Evolutionary conservation across 2,329 filamentous ascomycete species (phyloP), one percentile per base, ranked within the genome.

Genomic region (Botrytis fragariae): DNA sequence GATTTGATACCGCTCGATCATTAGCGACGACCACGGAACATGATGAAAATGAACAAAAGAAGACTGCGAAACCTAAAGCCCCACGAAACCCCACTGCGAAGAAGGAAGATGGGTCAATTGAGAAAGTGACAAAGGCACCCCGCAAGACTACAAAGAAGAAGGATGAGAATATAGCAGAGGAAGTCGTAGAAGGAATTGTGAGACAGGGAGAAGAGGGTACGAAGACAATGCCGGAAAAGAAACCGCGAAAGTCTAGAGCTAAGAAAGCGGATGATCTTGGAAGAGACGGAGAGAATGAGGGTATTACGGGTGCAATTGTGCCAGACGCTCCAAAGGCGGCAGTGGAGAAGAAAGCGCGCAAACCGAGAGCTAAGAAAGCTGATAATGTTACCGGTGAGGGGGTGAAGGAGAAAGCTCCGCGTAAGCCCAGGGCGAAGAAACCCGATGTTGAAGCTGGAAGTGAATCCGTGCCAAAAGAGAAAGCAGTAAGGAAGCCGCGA

Each of bases 1-100:
- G 35, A 37, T 32, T 72, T 25, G 72, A 75, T 61, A 44, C 35
- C 5, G 68, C 71, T 65, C 54, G n/a, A 39, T 60, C 72, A 54
- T 71, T 72, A 22, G 22, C 12, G 32, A 45, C 51, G 18, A 64
- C 57, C 25, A 29, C 32, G 16, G 48, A 32, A n/a, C 12, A 54
- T 7, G 60, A 82, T 82, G 77, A 78, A 79, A 68, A 77, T 81
- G 16, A 81, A 14, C 6, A 35, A 14, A 22, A 45, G 9, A 74
- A 69, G 61, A n/a, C 80, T 9, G 81, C 80, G 2, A 80, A 74
- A 22, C 12, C 79, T 75, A 72, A 69, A 48, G 64, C 44, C 5
- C 29, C 74, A 32, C 70, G 65, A 59, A 76, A 74, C 60, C 16
- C 73, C 32, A 29, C 62, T 42, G 37, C 65, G 22, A 73, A 74